Evolutionary conservation across 495 filamentous ascomycete genomes (phyloP).

Genomic region (Symbiotaphrina buchneri): DNA sequence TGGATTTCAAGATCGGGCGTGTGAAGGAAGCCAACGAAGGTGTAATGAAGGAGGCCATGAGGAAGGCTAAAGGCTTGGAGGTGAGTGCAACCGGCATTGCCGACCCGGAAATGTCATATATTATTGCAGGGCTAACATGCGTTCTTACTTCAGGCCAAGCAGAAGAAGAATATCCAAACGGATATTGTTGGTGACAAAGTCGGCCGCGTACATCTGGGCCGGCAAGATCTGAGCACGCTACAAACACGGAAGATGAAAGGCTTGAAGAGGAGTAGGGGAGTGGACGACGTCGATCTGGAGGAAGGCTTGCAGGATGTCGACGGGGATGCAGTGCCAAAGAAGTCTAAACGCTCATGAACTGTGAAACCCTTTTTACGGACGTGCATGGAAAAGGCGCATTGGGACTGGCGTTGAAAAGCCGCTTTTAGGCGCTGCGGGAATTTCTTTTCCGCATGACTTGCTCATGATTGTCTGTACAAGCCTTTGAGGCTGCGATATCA

Average conservation of each 20-base stretch:
- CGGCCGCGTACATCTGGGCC: slow-evolving; percentile 76
- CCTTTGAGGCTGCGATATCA: no score
- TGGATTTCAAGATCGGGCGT: slow-evolving; percentile 79
- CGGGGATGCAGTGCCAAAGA: no score
- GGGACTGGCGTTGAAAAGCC: no score
- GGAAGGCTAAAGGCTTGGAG: slow-evolving; percentile 50
- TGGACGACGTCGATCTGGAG: slow-evolving; percentile 21
- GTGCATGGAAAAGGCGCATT: no score
- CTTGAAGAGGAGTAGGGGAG: slow-evolving; percentile 53
- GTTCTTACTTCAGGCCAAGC: slow-evolving; percentile 20
- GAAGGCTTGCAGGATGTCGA: no score
- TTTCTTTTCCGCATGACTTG: no score
- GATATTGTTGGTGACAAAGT: slow-evolving; percentile 90
- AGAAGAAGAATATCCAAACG: slow-evolving; percentile 88
- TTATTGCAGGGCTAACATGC: no score
- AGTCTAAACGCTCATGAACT: no score
- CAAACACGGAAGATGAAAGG: slow-evolving; percentile 99
- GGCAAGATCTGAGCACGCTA: slow-evolving; percentile 67
- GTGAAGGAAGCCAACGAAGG: slow-evolving; percentile 51
- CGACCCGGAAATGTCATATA: no score
- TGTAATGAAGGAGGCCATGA: slow-evolving; percentile 75
- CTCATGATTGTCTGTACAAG: no score
- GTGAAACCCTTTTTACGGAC: no score
- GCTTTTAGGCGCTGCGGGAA: no score
- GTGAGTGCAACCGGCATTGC: slow-evolving; percentile 19